Conservation (phyloP, 805 yeast species). For the Cyberlindnera americana region DNA sequence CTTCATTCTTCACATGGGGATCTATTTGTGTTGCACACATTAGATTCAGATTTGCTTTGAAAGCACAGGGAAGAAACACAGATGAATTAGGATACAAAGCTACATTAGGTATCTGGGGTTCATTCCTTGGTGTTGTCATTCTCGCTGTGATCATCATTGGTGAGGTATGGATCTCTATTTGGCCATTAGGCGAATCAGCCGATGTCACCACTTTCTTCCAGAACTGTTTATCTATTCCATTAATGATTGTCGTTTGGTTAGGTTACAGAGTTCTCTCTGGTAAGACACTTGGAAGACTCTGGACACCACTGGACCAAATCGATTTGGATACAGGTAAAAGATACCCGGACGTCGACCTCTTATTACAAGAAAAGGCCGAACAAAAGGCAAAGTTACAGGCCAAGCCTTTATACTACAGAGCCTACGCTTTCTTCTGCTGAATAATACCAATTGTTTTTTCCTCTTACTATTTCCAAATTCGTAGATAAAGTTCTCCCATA, state of each 20-base stretch:
- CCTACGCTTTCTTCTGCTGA: conserved; percentile 52
- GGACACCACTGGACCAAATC: conserved; percentile 42
- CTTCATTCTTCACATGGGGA: conserved; percentile 62
- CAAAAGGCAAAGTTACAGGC: conserved; percentile 45
- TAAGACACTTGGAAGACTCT: conserved; percentile 38
- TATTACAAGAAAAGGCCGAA: conserved; percentile 53
- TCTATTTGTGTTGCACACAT: conserved; percentile 58
- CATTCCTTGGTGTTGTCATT: conserved; percentile 55
- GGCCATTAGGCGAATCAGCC: conserved; percentile 47
- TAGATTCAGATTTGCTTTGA: conserved; percentile 60
- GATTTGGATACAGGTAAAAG: conserved; percentile 67
- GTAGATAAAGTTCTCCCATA: too few species aligned
- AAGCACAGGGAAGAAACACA: conserved; percentile 59
- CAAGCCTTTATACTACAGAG: conserved; percentile 44
- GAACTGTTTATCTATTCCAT: conserved; percentile 37
- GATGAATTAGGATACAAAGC: conserved; percentile 67
- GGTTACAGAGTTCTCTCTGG: conserved; percentile 28
- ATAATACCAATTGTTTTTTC: neutral
- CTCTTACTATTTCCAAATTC: neutral
- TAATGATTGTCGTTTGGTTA: conserved; percentile 34
- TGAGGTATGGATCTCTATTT: conserved; percentile 79
- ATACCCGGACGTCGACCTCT: conserved; percentile 53
- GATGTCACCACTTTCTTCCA: conserved; percentile 35
- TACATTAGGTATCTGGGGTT: conserved; percentile 65
- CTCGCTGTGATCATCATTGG: conserved; percentile 61